These are phyloP conservation scores for Crithidia brevicula DNA, from an alignment of 208 protist genomes.

Conservation along the genomic window DNA sequence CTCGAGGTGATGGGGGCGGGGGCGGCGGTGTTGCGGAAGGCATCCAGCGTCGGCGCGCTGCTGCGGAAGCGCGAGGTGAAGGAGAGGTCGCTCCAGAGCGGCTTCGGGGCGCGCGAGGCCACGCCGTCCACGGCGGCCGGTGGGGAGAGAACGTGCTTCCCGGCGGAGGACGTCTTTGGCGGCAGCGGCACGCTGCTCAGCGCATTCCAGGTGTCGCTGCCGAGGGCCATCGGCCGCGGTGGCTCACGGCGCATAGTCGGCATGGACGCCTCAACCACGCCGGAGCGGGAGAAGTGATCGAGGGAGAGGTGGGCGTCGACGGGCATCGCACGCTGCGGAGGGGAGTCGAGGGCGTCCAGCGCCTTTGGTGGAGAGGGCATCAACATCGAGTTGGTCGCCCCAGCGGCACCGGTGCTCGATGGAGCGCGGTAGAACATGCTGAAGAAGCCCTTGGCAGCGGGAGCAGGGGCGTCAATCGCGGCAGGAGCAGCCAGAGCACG, in stretches of 20 bases:
- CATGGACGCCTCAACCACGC: slow-evolving; percentile 17
- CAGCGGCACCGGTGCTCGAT: background rate
- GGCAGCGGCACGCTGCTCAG: slow-evolving; percentile 35
- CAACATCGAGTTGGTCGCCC: background rate
- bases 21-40: slow-evolving; percentile 34
- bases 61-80: slow-evolving; percentile 30
- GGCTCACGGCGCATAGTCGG: slow-evolving; percentile 22
- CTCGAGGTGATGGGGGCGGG: slow-evolving; percentile 4
- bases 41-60: slow-evolving; percentile 44
- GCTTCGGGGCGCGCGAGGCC: slow-evolving; percentile 27
- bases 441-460: slow-evolving; percentile 37
- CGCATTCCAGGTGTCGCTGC: slow-evolving; percentile 49
- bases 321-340: slow-evolving; percentile 36
- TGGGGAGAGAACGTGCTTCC: slow-evolving; percentile 13
- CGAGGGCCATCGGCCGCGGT: slow-evolving; percentile 37
- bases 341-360: slow-evolving; percentile 22
- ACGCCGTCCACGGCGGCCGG: slow-evolving; percentile 42
- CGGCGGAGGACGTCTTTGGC: background rate
- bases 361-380: slow-evolving; percentile 14
- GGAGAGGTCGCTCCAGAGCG: slow-evolving; percentile 53
- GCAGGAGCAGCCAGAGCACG: slow-evolving; percentile 16
- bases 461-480: slow-evolving; percentile 28
- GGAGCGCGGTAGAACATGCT: slow-evolving; percentile 41
- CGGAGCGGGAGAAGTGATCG: slow-evolving; percentile 24
- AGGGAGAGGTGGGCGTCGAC: slow-evolving; percentile 41